Evolutionary conservation across 495 filamentous ascomycete species (phyloP).

Genomic region (Penicillium salamii): DNA sequence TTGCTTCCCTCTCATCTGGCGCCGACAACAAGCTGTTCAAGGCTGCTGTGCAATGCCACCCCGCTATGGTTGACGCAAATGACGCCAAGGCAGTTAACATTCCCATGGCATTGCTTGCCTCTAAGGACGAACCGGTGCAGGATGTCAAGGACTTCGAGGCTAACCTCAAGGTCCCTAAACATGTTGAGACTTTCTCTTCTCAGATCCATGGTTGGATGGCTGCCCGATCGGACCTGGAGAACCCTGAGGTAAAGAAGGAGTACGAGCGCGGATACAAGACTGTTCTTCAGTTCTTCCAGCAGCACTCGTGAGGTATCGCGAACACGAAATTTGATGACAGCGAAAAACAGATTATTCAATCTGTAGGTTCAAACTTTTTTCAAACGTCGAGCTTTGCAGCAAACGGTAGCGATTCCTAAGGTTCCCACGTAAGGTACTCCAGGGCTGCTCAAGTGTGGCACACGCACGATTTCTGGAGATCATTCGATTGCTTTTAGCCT

Average conservation of each 20-base stretch:
- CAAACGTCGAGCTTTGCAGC: too few species aligned
- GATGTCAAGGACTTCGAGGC: slow-evolving; percentile 71
- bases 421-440: too few species aligned
- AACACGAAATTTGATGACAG: too few species aligned
- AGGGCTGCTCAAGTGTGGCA: too few species aligned
- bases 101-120: slow-evolving; percentile 64
- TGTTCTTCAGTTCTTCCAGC: slow-evolving; percentile 69
- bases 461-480: too few species aligned
- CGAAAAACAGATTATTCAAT: too few species aligned
- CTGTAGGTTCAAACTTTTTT: too few species aligned
- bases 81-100: slow-evolving; percentile 64
- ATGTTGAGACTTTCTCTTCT: slow-evolving; percentile 75
- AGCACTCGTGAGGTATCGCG: slow-evolving; percentile 71
- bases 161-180: slow-evolving; percentile 61
- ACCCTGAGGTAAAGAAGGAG: slow-evolving; percentile 66
- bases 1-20: slow-evolving; percentile 57
- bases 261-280: slow-evolving; percentile 78
- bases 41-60: slow-evolving; percentile 70
- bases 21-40: slow-evolving; percentile 62
- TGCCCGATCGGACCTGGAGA: slow-evolving; percentile 65
- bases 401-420: too few species aligned
- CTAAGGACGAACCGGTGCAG: slow-evolving; percentile 60
- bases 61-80: slow-evolving; percentile 81
- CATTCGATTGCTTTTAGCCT: too few species aligned
- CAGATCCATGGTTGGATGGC: slow-evolving; percentile 95